phyloP scores from a whole-genome alignment of 495 filamentous ascomycete species.

The Echria macrotheca region DNA sequence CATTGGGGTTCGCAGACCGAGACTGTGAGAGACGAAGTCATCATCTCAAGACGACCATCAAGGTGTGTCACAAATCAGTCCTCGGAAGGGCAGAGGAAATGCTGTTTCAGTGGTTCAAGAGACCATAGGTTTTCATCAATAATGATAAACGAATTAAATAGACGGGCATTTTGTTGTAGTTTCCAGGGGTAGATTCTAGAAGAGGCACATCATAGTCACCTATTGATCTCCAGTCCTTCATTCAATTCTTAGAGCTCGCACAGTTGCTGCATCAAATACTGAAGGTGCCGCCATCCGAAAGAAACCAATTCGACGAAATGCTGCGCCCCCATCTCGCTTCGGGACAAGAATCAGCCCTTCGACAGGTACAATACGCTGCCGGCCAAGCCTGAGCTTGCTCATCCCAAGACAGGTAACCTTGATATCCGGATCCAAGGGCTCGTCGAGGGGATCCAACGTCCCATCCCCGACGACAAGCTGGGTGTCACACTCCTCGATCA shows the following conservation, averaged over 20 bases:
- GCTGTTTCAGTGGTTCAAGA: too few relatives aligned
- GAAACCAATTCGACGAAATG: slow-evolving; percentile 3
- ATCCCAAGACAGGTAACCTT: slow-evolving; percentile 1
- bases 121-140: too few relatives aligned
- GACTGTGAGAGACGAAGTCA: too few relatives aligned
- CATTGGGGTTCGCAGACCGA: too few relatives aligned
- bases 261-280: neutral
- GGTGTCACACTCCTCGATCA: neutral
- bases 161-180: too few relatives aligned
- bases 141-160: too few relatives aligned
- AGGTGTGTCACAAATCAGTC: too few relatives aligned
- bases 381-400: slow-evolving; percentile 1
- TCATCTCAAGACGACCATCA: too few relatives aligned
- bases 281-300: slow-evolving; percentile 2
- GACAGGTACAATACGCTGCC: neutral
- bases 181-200: too few relatives aligned
- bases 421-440: neutral
- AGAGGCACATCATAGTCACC: too few relatives aligned
- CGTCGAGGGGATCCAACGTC: neutral
- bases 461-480: neutral
- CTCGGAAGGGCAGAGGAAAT: too few relatives aligned
- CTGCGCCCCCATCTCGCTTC: neutral
- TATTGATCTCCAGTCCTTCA: too few relatives aligned
- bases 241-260: neutral
- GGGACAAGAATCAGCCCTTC: slow-evolving; percentile 1